Conservation (phyloP, 2,329 filamentous ascomycete species). For the Pseudopithomyces maydicus region DNA sequence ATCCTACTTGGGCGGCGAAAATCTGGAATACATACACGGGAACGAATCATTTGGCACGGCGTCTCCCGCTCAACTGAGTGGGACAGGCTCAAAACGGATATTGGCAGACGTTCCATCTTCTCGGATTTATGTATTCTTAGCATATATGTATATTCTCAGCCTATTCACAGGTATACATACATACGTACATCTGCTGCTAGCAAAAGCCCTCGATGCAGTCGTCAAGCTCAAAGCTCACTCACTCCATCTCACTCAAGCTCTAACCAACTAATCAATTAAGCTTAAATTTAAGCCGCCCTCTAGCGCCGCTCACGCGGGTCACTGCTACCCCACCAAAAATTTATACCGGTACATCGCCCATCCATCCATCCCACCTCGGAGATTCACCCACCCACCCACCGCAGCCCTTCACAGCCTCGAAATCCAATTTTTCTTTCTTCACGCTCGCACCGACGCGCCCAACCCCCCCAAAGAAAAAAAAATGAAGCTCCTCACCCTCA, state of each 20-base stretch:
- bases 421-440: not conserved
- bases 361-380: not conserved
- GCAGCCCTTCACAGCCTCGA: not conserved
- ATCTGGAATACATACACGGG: no score
- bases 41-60: not conserved
- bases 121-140: no score
- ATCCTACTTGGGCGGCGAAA: not conserved
- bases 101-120: no score
- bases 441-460: not conserved
- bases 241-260: no score
- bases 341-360: conserved; percentile 1
- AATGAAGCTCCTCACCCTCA: conserved; percentile 96
- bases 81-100: not conserved
- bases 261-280: no score
- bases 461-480: not conserved
- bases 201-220: no score
- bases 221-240: no score
- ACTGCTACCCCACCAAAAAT: conserved; percentile 16
- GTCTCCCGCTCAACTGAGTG: not conserved
- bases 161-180: no score
- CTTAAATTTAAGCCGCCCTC: conserved; percentile 23
- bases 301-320: not conserved
- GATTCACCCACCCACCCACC: not conserved
- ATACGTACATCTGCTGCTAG: no score
- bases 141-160: no score